Conservation (phyloP, 2,329 filamentous ascomycete genomes). For the Bimuria novae-zelandiae region DNA sequence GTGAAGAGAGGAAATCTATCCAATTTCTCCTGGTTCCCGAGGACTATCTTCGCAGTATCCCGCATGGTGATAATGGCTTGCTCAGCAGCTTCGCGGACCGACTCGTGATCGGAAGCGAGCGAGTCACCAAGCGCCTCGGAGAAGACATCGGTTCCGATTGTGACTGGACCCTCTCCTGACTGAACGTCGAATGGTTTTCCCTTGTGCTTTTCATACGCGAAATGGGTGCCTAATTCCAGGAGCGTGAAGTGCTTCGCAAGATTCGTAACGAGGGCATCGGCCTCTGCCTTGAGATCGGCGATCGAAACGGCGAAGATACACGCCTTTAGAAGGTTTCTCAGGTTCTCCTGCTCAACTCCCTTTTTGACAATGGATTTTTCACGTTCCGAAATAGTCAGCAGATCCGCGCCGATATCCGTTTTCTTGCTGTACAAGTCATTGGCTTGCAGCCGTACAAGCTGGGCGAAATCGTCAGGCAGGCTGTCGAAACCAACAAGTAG, state of each 20-base stretch:
- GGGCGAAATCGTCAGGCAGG: constrained; percentile 85
- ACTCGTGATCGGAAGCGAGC: constrained; percentile 79
- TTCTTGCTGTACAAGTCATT: constrained; percentile 80
- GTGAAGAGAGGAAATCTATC: constrained; percentile 82
- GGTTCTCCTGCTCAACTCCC: constrained; percentile 75
- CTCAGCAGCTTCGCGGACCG: constrained; percentile 82
- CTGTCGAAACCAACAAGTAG: constrained; percentile 85
- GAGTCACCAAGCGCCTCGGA: constrained; percentile 90
- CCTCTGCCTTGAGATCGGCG: constrained; percentile 76
- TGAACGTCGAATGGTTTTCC: constrained; percentile 81
- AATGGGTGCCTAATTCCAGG: constrained; percentile 83
- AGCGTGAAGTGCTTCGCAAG: constrained; percentile 89
- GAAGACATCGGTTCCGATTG: constrained; percentile 83
- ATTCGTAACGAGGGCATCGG: constrained; percentile 75
- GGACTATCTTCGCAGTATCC: constrained; percentile 75
- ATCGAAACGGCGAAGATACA: constrained; percentile 84
- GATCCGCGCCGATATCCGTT: constrained; percentile 69
- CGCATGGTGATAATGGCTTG: constrained; percentile 77
- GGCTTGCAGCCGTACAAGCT: constrained; percentile 83
- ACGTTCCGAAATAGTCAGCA: constrained; percentile 76
- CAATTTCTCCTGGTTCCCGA: constrained; percentile 73
- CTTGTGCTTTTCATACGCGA: constrained; percentile 77
- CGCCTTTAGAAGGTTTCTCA: constrained; percentile 88
- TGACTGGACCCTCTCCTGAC: constrained; percentile 83
- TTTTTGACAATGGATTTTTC: constrained; percentile 87